Evolutionary conservation across 2,329 filamentous ascomycete genomes (phyloP).

Genomic region (Aureobasidium lini): DNA sequence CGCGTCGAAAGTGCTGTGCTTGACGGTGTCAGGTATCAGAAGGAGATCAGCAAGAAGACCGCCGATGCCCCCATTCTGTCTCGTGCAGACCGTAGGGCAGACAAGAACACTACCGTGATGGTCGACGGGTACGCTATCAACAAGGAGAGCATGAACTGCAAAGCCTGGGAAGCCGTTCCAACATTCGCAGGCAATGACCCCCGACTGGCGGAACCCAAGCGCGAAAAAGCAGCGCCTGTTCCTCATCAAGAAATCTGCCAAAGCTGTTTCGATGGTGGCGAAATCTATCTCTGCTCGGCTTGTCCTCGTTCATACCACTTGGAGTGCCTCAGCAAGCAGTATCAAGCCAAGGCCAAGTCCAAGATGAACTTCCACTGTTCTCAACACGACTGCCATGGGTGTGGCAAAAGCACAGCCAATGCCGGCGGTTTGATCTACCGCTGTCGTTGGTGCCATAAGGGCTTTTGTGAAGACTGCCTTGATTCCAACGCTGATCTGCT

Average conservation of each 20-base stretch:
- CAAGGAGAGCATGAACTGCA: slow-evolving; percentile 49
- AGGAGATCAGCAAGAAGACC: slow-evolving; percentile 31
- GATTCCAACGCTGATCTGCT: slow-evolving; percentile 44
- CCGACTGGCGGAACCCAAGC: slow-evolving; percentile 41
- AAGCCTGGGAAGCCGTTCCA: slow-evolving; percentile 50
- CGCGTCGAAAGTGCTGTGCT: slow-evolving; percentile 51
- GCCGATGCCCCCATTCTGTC: slow-evolving; percentile 23
- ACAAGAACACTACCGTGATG: slow-evolving; percentile 53
- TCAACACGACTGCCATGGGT: slow-evolving; percentile 49
- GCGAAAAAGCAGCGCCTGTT: slow-evolving; percentile 41
- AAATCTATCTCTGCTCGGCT: slow-evolving; percentile 40
- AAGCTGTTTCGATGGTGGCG: slow-evolving; percentile 43
- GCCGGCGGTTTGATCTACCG: slow-evolving; percentile 44
- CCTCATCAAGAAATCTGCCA: slow-evolving; percentile 48
- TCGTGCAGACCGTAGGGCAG: slow-evolving; percentile 43
- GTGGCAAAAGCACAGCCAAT: slow-evolving; percentile 43
- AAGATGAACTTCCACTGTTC: slow-evolving; percentile 44
- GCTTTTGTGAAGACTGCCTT: slow-evolving; percentile 53
- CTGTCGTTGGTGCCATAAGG: slow-evolving; percentile 49
- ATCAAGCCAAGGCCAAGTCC: slow-evolving; percentile 35
- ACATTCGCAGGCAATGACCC: slow-evolving; percentile 50
- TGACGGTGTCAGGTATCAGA: slow-evolving; percentile 46
- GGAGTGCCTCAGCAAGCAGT: slow-evolving; percentile 39
- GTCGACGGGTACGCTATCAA: slow-evolving; percentile 48
- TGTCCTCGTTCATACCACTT: slow-evolving; percentile 51